phyloP scores from a whole-genome alignment of 2,329 filamentous ascomycete genomes.

The Aspergillus sojae region DNA sequence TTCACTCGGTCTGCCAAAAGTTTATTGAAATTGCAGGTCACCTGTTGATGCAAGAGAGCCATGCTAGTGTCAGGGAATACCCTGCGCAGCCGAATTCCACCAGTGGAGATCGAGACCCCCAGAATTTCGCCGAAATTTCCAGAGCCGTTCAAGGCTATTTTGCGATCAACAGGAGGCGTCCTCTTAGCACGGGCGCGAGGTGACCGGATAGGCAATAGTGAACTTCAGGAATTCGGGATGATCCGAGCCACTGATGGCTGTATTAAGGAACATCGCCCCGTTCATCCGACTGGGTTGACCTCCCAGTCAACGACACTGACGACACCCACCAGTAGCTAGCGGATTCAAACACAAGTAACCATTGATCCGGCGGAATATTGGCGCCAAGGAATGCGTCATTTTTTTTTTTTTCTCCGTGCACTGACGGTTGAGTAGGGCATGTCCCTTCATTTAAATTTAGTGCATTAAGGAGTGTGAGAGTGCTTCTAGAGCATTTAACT shows the following conservation, averaged over 20 bases:
- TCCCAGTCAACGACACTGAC: conserved; percentile 2
- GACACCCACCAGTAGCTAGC: not conserved
- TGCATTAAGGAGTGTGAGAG: not conserved
- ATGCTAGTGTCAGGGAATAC: not conserved
- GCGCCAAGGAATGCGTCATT: conserved; percentile 13
- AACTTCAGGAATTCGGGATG: conserved; percentile 12
- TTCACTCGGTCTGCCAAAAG: not conserved
- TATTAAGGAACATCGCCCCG: conserved; percentile 7
- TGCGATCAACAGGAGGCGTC: conserved; percentile 7
- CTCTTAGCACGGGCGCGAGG: not conserved
- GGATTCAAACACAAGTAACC: conserved; percentile 4
- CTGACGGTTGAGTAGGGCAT: not conserved
- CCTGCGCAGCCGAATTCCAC: not conserved
- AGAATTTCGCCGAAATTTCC: conserved; percentile 3
- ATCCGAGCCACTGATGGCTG: conserved; percentile 12
- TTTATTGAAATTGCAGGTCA: conserved; percentile 3
- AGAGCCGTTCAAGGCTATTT: not conserved
- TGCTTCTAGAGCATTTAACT: not conserved
- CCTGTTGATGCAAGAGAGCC: not conserved
- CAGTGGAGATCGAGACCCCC: not conserved
- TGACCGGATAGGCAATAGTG: not conserved
- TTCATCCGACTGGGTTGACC: not conserved
- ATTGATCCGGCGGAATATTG: conserved; percentile 6
- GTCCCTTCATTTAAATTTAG: conserved; percentile 6
- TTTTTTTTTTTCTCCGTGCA: conserved; percentile 1